Evolutionary conservation across 805 yeast species (phyloP).

Genomic region (Lipomyces mesembrius): DNA sequence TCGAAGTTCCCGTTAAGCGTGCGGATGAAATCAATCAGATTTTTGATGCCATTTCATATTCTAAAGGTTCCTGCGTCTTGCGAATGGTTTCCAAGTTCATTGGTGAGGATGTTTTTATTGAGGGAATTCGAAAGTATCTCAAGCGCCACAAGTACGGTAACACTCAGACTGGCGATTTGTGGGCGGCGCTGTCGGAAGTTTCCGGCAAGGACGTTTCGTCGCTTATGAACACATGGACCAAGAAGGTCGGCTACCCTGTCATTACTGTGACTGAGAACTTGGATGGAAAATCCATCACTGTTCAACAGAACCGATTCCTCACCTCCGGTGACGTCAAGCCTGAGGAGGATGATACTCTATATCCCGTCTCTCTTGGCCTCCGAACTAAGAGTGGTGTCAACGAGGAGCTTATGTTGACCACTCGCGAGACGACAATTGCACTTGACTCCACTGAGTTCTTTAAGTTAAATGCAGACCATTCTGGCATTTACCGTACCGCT

Average conservation of each 20-base stretch:
- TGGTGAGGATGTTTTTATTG: constrained; percentile 69
- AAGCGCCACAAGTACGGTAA: constrained; percentile 66
- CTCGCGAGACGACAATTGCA: constrained; percentile 54
- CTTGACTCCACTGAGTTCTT: constrained; percentile 53
- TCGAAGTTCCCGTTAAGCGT: constrained; percentile 77
- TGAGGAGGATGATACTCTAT: constrained; percentile 59
- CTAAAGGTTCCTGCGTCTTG: constrained; percentile 79
- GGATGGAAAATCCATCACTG: constrained; percentile 45
- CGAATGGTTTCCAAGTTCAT: constrained; percentile 74
- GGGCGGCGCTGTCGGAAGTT: constrained; percentile 67
- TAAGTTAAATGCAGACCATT: constrained; percentile 65
- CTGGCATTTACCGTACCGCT: constrained; percentile 64
- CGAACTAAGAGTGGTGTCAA: constrained; percentile 63
- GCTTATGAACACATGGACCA: constrained; percentile 74
- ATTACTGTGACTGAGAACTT: constrained; percentile 55
- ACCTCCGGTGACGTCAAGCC: constrained; percentile 62
- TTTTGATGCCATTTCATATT: constrained; percentile 79
- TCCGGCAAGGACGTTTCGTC: constrained; percentile 63
- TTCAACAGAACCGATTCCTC: constrained; percentile 65
- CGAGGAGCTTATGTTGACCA: constrained; percentile 59
- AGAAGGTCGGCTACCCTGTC: constrained; percentile 74
- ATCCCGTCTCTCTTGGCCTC: constrained; percentile 62
- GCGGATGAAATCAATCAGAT: constrained; percentile 82
- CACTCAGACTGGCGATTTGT: constrained; percentile 74
- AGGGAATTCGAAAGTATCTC: constrained; percentile 74